phyloP scores from a whole-genome alignment of 768 basidiomycete genomes.

The Amanita molliuscula region DNA sequence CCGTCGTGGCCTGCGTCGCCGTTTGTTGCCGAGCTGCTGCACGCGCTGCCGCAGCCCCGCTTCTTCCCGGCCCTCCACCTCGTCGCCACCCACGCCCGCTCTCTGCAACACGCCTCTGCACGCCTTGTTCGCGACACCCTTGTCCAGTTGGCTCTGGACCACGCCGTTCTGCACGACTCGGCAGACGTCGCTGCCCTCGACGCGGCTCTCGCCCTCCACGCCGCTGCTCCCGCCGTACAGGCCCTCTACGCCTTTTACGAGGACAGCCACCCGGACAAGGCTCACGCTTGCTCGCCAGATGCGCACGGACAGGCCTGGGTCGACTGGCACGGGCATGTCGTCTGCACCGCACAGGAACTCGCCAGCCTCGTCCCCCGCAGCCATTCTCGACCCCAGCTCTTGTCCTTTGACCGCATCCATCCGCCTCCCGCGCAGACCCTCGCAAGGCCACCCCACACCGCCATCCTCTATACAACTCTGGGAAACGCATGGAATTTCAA shows the following conservation, averaged over 20 bases:
- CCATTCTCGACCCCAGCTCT: constrained; percentile 34
- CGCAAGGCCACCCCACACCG: constrained; percentile 44
- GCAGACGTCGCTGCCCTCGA: constrained; percentile 49
- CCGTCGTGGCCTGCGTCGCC: constrained; percentile 62
- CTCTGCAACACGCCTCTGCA: constrained; percentile 21
- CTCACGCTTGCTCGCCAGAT: not conserved
- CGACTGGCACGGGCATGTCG: constrained; percentile 70
- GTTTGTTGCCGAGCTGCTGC: constrained; percentile 57
- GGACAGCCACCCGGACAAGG: constrained; percentile 18
- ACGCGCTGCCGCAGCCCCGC: constrained; percentile 36
- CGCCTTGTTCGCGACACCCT: constrained; percentile 44
- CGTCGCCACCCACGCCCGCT: constrained; percentile 38
- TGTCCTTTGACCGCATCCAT: constrained; percentile 73
- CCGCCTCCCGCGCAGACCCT: constrained; percentile 36
- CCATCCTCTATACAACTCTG: constrained; percentile 71
- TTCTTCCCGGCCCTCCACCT: constrained; percentile 73
- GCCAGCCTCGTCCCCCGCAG: constrained; percentile 32
- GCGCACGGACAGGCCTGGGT: constrained; percentile 55
- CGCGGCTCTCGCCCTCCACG: constrained; percentile 68
- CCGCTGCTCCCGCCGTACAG: constrained; percentile 70
- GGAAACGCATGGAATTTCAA: constrained; percentile 50
- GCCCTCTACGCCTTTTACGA: constrained; percentile 74
- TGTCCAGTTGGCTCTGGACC: constrained; percentile 36
- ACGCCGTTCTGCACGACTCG: constrained; percentile 37
- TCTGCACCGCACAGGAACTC: constrained; percentile 59